phyloP scores from a whole-genome alignment of 495 filamentous ascomycete genomes.

The Trypethelium eluteriae region DNA sequence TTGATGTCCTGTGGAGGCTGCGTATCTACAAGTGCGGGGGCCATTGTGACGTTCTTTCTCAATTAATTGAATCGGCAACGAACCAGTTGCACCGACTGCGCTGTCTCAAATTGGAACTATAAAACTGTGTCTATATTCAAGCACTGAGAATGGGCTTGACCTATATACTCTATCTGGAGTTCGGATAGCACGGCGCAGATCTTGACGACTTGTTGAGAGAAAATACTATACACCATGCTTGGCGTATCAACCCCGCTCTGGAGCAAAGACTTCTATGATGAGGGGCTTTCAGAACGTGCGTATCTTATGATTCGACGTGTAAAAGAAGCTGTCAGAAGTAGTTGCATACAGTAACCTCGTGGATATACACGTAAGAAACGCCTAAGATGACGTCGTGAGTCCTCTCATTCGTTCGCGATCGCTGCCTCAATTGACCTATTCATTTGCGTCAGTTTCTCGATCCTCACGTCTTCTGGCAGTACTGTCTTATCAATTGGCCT shows the following conservation, averaged over 20 bases:
- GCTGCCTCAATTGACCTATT: background rate
- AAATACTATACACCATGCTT: background rate
- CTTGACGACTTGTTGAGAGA: background rate
- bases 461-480: background rate
- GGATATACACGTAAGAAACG: background rate
- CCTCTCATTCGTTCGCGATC: background rate
- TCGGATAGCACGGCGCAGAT: constrained; percentile 1
- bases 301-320: background rate
- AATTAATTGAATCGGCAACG: background rate
- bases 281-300: background rate
- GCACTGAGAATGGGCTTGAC: background rate
- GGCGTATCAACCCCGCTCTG: background rate
- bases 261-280: background rate
- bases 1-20: constrained; percentile 12
- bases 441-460: background rate
- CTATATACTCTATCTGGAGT: constrained; percentile 1
- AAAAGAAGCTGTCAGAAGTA: background rate
- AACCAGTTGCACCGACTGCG: background rate
- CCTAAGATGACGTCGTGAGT: background rate
- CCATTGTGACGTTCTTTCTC: constrained; percentile 21
- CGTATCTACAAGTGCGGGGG: constrained; percentile 30
- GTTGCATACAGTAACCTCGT: background rate
- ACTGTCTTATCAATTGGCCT: background rate
- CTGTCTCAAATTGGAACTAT: background rate
- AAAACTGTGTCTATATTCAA: background rate